Evolutionary conservation across 305 asterid genomes (phyloP).

Genomic region (Rubia tinctorum): DNA sequence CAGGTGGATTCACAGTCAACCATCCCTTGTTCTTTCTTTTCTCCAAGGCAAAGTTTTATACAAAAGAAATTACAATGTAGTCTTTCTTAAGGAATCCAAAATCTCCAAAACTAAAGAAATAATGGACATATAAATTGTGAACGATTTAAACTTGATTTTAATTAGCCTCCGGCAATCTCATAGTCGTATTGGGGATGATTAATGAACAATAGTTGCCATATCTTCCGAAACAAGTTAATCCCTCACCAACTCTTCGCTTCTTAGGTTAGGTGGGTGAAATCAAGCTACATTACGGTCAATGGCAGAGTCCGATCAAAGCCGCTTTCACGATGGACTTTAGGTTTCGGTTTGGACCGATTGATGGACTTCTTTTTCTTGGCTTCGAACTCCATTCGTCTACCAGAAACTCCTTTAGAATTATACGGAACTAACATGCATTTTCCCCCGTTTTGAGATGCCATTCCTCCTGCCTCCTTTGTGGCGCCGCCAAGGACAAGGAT

Average conservation of each 20-base stretch:
- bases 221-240: background rate
- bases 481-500: slow-evolving; percentile 51
- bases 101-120: background rate
- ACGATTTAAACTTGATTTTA: background rate
- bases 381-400: slow-evolving; percentile 32
- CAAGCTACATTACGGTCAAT: slow-evolving; percentile 38
- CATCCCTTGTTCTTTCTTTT: background rate
- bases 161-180: background rate
- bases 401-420: slow-evolving; percentile 19
- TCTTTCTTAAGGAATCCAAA: background rate
- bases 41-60: background rate
- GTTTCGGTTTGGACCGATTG: slow-evolving; percentile 26
- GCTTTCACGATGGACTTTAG: slow-evolving; percentile 43
- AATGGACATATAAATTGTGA: background rate
- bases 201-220: background rate
- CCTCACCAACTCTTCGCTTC: background rate
- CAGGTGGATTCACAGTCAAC: background rate
- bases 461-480: slow-evolving; percentile 29
- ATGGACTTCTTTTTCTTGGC: slow-evolving; percentile 34
- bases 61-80: background rate
- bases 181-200: background rate
- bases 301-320: slow-evolving; percentile 43
- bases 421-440: slow-evolving; percentile 15
- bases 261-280: background rate
- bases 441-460: slow-evolving; percentile 6